A percentile compares a stretch with the other conserved stretches of the same genome.
These are phyloP conservation scores for Echinochloa phyllopogon DNA, from an alignment of 176 grass and related monocot species.

Conservation along the genomic window DNA sequence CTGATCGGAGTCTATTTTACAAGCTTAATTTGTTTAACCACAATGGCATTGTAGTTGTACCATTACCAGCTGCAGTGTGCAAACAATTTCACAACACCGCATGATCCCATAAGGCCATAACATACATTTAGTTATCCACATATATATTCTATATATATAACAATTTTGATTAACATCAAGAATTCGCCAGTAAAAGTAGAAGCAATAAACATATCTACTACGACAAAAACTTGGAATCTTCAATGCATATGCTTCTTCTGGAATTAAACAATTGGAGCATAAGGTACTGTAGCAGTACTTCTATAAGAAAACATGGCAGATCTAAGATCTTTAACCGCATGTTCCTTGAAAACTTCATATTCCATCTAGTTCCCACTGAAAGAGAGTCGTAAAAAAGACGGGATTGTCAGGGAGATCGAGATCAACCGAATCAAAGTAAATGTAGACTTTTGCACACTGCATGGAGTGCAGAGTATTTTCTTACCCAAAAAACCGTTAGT, in stretches of 20 bases:
- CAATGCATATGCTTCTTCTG: background rate
- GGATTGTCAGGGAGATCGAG: conserved; percentile 2
- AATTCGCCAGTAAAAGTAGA: background rate
- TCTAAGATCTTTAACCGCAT: background rate
- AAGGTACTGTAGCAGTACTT: no score
- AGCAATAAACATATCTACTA: background rate
- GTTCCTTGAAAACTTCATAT: no score
- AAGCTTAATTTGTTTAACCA: background rate
- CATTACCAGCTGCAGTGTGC: background rate
- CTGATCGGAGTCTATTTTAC: background rate
- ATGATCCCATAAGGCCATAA: background rate
- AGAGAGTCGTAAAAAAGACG: background rate
- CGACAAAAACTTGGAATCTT: background rate
- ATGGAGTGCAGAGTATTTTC: background rate
- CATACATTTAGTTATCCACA: background rate
- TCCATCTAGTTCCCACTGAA: background rate
- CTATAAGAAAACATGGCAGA: background rate
- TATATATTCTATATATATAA: background rate
- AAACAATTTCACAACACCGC: background rate
- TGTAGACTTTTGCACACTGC: background rate
- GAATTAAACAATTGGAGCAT: background rate
- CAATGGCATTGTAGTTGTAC: background rate
- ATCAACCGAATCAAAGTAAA: background rate
- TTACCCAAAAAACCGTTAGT: background rate
- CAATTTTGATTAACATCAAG: background rate